These are phyloP conservation scores for Colletotrichum kahawae DNA, from an alignment of 2,329 filamentous ascomycete species.

Conservation along the genomic window DNA sequence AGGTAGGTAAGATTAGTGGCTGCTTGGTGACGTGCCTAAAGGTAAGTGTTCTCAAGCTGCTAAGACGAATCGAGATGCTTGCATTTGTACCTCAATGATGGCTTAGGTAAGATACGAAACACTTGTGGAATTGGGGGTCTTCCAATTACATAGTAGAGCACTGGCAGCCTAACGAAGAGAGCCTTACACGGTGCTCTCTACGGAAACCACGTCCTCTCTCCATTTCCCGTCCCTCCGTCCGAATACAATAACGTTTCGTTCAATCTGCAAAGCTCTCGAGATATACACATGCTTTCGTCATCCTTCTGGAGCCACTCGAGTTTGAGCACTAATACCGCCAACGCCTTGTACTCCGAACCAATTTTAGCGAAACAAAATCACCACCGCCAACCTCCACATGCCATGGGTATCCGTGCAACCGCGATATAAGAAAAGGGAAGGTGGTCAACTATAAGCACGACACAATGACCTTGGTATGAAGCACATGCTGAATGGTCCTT, in stretches of 20 bases:
- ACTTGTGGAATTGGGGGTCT: not conserved
- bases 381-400: not conserved
- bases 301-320: not conserved
- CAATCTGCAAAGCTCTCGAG: not conserved
- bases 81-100: not conserved
- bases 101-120: not conserved
- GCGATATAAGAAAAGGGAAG: not conserved
- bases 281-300: not conserved
- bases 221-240: not conserved
- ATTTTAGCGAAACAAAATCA: not conserved
- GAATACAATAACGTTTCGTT: not conserved
- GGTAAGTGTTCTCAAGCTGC: not conserved
- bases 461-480: not conserved
- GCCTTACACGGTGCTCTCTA: not conserved
- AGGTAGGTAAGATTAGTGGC: not conserved
- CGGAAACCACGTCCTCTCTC: not conserved
- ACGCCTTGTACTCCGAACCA: not conserved
- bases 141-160: not conserved
- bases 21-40: not conserved
- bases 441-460: not conserved
- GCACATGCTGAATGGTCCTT: not conserved
- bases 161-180: not conserved
- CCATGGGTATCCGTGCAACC: not conserved
- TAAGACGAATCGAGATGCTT: not conserved
- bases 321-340: not conserved